A percentile compares a stretch with the other conserved stretches of the same genome.
Evolutionary conservation across 768 basidiomycete species (phyloP).

Genomic region (Trametes cubensis): DNA sequence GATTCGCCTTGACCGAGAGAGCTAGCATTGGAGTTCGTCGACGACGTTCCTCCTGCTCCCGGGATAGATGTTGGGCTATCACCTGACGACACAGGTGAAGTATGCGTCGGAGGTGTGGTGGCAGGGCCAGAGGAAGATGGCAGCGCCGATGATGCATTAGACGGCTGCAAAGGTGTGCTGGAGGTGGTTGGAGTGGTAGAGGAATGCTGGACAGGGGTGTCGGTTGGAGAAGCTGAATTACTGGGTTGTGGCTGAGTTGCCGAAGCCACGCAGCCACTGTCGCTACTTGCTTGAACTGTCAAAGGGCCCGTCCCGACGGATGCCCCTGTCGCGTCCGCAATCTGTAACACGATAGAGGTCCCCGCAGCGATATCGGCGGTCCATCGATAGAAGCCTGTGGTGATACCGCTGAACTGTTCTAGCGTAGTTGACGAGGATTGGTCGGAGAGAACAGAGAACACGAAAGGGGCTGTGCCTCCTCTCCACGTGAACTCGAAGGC

Average conservation of each 20-base stretch:
- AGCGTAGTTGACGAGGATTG: background rate
- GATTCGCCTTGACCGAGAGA: no score
- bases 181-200: background rate
- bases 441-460: background rate
- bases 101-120: no score
- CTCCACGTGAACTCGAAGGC: background rate
- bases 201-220: background rate
- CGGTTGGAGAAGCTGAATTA: background rate
- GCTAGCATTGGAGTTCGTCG: no score
- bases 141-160: no score
- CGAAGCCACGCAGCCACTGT: background rate
- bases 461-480: background rate
- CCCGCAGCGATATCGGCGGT: background rate
- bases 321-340: background rate
- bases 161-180: no score
- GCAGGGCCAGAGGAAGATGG: no score
- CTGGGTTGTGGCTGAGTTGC: background rate
- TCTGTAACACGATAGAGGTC: background rate
- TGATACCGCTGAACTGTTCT: background rate
- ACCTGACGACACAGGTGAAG: no score
- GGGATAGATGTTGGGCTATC: no score
- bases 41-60: no score
- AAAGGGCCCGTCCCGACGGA: background rate
- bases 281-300: background rate
- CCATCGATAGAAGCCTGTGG: background rate